Percentiles rank a stretch among this genome's conserved stretches.
These are phyloP conservation scores for Phytophthora pistaciae DNA, from an alignment of 352 stramenopile genomes.

Conservation along the genomic window DNA sequence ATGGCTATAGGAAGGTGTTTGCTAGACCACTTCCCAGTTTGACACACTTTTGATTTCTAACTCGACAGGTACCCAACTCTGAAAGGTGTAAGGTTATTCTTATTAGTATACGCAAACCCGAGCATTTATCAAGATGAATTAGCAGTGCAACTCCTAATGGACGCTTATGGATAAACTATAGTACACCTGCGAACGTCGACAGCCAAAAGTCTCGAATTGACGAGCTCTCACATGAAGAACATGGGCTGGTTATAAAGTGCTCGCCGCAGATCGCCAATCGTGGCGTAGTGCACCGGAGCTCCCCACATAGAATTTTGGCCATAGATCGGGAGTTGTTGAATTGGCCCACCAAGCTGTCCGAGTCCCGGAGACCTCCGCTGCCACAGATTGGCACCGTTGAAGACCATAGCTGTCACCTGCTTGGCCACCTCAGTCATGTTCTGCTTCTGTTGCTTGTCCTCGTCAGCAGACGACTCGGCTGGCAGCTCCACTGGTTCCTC, in stretches of 20 bases:
- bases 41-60: too few species aligned
- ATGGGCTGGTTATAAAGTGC: slow-evolving; percentile 21
- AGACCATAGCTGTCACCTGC: slow-evolving; percentile 30
- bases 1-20: too few species aligned
- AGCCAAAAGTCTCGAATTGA: neutral
- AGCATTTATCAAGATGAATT: neutral
- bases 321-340: neutral
- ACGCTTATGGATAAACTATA: neutral
- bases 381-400: slow-evolving; percentile 43
- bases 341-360: slow-evolving; percentile 3
- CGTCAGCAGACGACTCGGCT: neutral
- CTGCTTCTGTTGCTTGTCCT: slow-evolving; percentile 11
- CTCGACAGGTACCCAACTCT: too few species aligned
- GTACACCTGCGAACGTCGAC: neutral
- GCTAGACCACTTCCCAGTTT: too few species aligned
- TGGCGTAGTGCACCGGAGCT: slow-evolving; percentile 6
- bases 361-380: slow-evolving; percentile 26
- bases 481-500: neutral
- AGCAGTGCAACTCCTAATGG: neutral
- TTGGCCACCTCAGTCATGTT: slow-evolving; percentile 21
- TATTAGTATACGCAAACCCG: too few species aligned
- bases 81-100: too few species aligned
- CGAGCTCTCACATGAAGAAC: neutral
- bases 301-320: slow-evolving; percentile 21
- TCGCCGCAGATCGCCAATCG: slow-evolving; percentile 12